phyloP scores from a whole-genome alignment of 1,139 yeast species.

The Protomyces macrosporus region DNA sequence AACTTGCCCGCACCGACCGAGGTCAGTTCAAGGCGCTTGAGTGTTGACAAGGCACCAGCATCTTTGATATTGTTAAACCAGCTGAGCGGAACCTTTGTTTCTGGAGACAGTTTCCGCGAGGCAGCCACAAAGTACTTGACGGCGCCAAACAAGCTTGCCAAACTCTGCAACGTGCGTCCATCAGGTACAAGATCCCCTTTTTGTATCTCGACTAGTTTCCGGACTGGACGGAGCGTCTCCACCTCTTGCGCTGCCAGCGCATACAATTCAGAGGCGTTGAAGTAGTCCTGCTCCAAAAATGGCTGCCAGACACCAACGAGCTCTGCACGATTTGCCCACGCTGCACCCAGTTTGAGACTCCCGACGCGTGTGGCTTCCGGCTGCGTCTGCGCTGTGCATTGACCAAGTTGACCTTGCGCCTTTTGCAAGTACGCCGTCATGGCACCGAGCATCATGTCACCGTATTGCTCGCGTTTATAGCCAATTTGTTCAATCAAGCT shows the following conservation, averaged over 20 bases:
- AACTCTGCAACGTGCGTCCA: not conserved
- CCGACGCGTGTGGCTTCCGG: conserved; percentile 12
- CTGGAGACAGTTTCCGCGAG: not conserved
- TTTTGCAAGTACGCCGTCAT: conserved; percentile 10
- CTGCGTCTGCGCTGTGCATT: conserved; percentile 2
- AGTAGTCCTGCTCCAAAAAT: not conserved
- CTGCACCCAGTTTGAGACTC: conserved; percentile 3
- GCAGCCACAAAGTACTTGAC: conserved; percentile 3
- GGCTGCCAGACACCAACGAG: conserved; percentile 4
- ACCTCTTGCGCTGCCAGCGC: conserved; percentile 5
- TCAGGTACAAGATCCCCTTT: conserved; percentile 6
- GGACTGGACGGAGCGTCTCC: not conserved
- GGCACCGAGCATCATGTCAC: conserved; percentile 12
- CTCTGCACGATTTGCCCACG: conserved; percentile 18
- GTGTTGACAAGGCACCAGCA: not conserved
- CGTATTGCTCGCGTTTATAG: conserved; percentile 15
- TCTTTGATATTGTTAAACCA: not conserved
- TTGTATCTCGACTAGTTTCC: not conserved
- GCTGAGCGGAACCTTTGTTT: not conserved
- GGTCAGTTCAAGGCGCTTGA: not conserved
- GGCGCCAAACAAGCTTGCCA: conserved; percentile 1
- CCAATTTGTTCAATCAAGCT: conserved; percentile 8
- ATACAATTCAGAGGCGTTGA: not conserved
- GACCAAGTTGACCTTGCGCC: conserved; percentile 2
- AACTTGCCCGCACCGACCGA: conserved; percentile 1